Percentiles rank a stretch among this genome's conserved stretches.
phyloP scores from a whole-genome alignment of 768 basidiomycete species.

The Hypholoma fasciculare region DNA sequence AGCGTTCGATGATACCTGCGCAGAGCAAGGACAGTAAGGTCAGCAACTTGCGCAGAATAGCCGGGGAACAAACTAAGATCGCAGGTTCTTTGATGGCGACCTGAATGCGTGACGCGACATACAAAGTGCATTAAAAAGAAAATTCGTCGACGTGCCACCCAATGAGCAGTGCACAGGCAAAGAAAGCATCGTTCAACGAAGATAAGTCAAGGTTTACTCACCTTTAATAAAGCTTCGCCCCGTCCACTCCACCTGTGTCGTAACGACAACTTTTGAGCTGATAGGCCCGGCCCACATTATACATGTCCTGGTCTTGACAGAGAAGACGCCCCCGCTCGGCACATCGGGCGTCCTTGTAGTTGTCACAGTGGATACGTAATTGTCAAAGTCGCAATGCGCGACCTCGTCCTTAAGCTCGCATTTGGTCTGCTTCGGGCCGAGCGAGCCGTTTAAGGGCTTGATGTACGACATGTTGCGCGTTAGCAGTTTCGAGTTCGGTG shows the following conservation, averaged over 20 bases:
- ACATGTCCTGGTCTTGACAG: constrained; percentile 93
- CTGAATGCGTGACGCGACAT: background rate
- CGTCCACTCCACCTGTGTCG: constrained; percentile 93
- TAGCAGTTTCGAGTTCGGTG: constrained; percentile 64
- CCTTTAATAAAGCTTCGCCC: constrained; percentile 97
- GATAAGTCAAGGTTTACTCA: constrained; percentile 24
- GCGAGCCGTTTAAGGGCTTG: constrained; percentile 82
- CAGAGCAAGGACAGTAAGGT: background rate
- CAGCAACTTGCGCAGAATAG: background rate
- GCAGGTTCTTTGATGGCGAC: background rate
- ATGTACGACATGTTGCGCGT: constrained; percentile 94
- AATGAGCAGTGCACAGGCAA: too few relatives aligned
- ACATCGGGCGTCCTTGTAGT: constrained; percentile 94
- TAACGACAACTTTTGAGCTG: constrained; percentile 79
- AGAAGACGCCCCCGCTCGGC: constrained; percentile 89
- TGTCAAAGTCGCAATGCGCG: constrained; percentile 77
- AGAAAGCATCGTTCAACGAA: too few relatives aligned
- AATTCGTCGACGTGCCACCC: background rate
- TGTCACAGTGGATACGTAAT: constrained; percentile 80
- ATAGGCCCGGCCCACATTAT: constrained; percentile 89
- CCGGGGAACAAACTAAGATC: background rate
- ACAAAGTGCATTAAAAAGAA: background rate
- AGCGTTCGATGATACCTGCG: constrained; percentile 89
- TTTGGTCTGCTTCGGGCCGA: constrained; percentile 94
- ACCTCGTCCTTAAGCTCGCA: constrained; percentile 93